Evolutionary conservation across 106 monocot species (phyloP), one percentile per base, ranked within the genome.

Genomic region (Hemerocallis citrina): DNA sequence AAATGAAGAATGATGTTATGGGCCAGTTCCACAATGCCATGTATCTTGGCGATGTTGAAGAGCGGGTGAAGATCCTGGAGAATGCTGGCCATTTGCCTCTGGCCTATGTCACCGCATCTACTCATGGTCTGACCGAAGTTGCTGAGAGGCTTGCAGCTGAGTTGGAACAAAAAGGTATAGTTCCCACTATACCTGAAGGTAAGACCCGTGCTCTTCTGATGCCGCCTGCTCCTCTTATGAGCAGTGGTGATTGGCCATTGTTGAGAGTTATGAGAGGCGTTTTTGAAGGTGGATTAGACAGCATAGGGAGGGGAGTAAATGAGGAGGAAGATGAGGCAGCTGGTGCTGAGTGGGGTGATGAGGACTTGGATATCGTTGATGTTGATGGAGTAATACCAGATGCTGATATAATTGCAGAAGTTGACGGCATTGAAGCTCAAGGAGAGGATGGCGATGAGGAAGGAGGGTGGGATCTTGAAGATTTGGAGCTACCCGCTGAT

Each of bases 21-120:
- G 92, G 92, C 14, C 92, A 93, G 71, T 93, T 93, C 74, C 92
- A 93, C 61, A 93, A 93, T 79, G 92, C 92, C 16, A 68, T 93
- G 64, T 93, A 93, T 72, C 68, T 93, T 16, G 92, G 92, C 29
- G 81, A 93, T 46, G 69, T 88, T 35, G 59, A 70, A 34, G 88
- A 93, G 52, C 58, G 88, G 0, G 79, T 93, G 13, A 84, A 81
- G 71, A 88, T 93, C 45, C 74, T 93, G 57, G 88, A 93, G 69
- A 84, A 78, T 66, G 73, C 84, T 47, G 88, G 85, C 4, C 92
- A 93, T 59, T 66, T 93, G 47, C 92, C 92, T 39, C 88, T 93
- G 50, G 92, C 92, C 12, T 93, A 84, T 67, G 50, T 85, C 25
- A 79, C 88, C 30, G 92, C 92, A 44, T 59, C 69, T 25, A 72